These are phyloP conservation scores for Scheffersomyces lignicola DNA, from an alignment of 1,139 yeast species.

Conservation along the genomic window DNA sequence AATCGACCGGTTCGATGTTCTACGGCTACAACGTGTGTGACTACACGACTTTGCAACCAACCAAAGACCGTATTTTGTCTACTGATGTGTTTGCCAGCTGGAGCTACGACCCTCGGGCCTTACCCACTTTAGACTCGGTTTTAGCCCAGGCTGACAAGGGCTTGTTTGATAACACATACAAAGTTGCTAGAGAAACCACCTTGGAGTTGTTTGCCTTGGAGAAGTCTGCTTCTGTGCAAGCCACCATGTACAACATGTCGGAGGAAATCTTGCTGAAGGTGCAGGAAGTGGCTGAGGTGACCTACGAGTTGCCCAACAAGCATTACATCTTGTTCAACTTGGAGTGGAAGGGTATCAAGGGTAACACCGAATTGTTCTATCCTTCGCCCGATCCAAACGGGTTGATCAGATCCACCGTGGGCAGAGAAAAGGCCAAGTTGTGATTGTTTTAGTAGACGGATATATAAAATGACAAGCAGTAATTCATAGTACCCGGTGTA, in stretches of 20 bases:
- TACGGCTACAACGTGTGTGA: slow-evolving; percentile 85
- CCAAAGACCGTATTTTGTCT: slow-evolving; percentile 80
- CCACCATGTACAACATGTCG: slow-evolving; percentile 93
- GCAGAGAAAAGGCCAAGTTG: slow-evolving; percentile 52
- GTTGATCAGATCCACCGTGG: slow-evolving; percentile 81
- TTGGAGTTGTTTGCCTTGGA: slow-evolving; percentile 79
- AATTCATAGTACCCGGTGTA: slow-evolving; percentile 2
- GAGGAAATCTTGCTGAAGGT: slow-evolving; percentile 62
- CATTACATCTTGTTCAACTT: slow-evolving; percentile 82
- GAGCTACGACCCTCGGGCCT: slow-evolving; percentile 55
- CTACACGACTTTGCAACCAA: slow-evolving; percentile 81
- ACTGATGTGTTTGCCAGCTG: slow-evolving; percentile 82
- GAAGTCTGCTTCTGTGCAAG: slow-evolving; percentile 89
- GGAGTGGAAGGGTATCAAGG: slow-evolving; percentile 79
- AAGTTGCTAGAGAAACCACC: slow-evolving; percentile 64
- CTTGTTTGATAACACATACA: slow-evolving; percentile 63
- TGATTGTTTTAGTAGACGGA: too few species aligned
- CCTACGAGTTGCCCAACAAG: slow-evolving; percentile 83
- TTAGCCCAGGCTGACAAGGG: slow-evolving; percentile 55
- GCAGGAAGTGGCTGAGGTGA: slow-evolving; percentile 59
- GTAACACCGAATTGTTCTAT: slow-evolving; percentile 80
- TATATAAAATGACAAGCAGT: not conserved
- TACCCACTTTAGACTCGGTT: slow-evolving; percentile 54
- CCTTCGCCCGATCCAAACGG: slow-evolving; percentile 95
- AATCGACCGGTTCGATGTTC: slow-evolving; percentile 94